Conservation (phyloP, 1,284 basidiomycete species). For the Naganishia sp. region DNA sequence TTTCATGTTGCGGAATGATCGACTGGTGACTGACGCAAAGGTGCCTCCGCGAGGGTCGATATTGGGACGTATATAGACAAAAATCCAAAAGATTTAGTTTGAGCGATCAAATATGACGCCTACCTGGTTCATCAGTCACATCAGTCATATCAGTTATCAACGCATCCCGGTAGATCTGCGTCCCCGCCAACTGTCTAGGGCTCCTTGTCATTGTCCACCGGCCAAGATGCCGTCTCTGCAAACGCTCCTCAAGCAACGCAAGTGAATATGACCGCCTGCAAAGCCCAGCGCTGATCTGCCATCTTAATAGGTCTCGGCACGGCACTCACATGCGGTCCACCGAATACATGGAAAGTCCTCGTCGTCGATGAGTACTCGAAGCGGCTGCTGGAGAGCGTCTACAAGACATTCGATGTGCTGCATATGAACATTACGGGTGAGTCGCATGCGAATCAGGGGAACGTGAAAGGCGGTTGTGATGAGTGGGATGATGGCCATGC, state of each 20-base stretch:
- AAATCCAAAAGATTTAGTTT: too few species aligned
- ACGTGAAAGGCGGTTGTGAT: too few species aligned
- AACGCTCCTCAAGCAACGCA: slow-evolving; percentile 49
- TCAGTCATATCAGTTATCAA: too few species aligned
- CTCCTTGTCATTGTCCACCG: too few species aligned
- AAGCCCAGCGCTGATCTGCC: slow-evolving; percentile 6
- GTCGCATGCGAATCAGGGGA: slow-evolving; percentile 45
- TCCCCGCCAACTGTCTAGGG: too few species aligned
- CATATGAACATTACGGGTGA: slow-evolving; percentile 90
- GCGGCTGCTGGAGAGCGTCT: slow-evolving; percentile 76
- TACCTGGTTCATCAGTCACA: too few species aligned
- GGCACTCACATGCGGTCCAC: slow-evolving; percentile 65
- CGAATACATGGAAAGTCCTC: slow-evolving; percentile 89
- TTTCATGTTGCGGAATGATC: neutral
- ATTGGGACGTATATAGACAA: too few species aligned
- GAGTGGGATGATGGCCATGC: too few species aligned
- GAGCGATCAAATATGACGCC: too few species aligned
- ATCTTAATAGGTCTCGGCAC: slow-evolving; percentile 48
- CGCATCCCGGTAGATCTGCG: too few species aligned
- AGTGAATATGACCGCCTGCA: slow-evolving; percentile 26
- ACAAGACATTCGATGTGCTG: slow-evolving; percentile 90
- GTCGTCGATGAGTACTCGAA: slow-evolving; percentile 93
- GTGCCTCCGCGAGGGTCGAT: neutral
- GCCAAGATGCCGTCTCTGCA: slow-evolving; percentile 45
- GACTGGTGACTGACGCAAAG: slow-evolving; percentile 1